Evolutionary conservation across 352 stramenopile genomes (phyloP).

Genomic region (Phytophthora brassicae): DNA sequence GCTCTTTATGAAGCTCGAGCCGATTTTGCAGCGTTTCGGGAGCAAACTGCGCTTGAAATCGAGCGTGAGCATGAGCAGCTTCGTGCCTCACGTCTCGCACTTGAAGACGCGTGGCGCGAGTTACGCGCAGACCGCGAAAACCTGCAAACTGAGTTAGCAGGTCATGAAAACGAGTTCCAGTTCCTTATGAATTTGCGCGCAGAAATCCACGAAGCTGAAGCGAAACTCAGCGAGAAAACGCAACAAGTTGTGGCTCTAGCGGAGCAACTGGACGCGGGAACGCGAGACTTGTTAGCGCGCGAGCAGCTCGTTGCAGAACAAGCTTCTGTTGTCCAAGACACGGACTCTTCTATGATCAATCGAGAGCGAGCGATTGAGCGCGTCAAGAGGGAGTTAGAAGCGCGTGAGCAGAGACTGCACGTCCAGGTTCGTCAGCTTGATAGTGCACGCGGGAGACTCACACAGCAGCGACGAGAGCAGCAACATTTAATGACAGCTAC

Average conservation of each 20-base stretch:
- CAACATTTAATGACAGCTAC: constrained; percentile 31
- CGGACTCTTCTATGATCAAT: constrained; percentile 17
- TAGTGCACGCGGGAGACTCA: constrained; percentile 39
- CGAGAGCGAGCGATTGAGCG: constrained; percentile 32
- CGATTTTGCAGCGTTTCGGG: constrained; percentile 51
- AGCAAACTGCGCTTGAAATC: constrained; percentile 47
- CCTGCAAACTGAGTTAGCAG: constrained; percentile 42
- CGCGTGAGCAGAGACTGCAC: constrained; percentile 52
- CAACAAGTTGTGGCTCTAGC: constrained; percentile 29
- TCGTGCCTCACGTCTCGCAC: constrained; percentile 27
- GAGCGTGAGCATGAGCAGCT: constrained; percentile 30
- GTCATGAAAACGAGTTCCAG: constrained; percentile 55
- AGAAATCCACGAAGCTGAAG: constrained; percentile 41
- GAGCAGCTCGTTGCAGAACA: constrained; percentile 34
- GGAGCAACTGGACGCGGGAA: constrained; percentile 26
- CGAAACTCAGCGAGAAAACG: constrained; percentile 37
- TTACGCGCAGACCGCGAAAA: constrained; percentile 42
- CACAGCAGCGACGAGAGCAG: constrained; percentile 44
- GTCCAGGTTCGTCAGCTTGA: constrained; percentile 62
- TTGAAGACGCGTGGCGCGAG: constrained; percentile 43
- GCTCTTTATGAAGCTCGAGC: constrained; percentile 51
- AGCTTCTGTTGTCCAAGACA: constrained; percentile 20
- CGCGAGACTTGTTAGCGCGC: constrained; percentile 22
- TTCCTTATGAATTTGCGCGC: constrained; percentile 28
- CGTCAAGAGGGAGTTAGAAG: constrained; percentile 48